Conservation (phyloP, 495 filamentous ascomycete genomes). For the Penicillium dipodomyicola region DNA sequence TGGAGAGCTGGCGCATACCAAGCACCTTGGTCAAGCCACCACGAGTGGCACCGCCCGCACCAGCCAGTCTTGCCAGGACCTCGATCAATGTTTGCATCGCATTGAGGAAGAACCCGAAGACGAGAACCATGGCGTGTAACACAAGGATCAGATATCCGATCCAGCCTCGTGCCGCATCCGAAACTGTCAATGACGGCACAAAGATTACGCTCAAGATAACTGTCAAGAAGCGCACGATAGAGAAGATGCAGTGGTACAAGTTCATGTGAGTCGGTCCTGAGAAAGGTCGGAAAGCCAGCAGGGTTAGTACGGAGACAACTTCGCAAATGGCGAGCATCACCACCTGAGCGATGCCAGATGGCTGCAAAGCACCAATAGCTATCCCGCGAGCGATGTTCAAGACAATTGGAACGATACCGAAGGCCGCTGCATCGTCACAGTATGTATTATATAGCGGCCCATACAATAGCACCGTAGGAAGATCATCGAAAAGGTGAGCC, state of each 20-base stretch:
- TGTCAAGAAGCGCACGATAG: slow-evolving; percentile 70
- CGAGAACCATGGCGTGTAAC: slow-evolving; percentile 79
- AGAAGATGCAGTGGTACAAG: slow-evolving; percentile 83
- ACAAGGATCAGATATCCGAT: slow-evolving; percentile 90
- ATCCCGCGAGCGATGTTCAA: slow-evolving; percentile 82
- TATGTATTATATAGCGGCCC: slow-evolving; percentile 98
- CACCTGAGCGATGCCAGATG: slow-evolving; percentile 87
- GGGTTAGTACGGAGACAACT: slow-evolving; percentile 81
- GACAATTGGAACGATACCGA: slow-evolving; percentile 80
- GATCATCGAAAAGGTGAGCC: slow-evolving; percentile 85
- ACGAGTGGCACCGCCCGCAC: slow-evolving; percentile 76
- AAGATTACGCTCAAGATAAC: slow-evolving; percentile 86
- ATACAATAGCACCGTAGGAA: slow-evolving; percentile 84
- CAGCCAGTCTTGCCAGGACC: slow-evolving; percentile 73
- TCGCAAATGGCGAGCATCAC: slow-evolving; percentile 92
- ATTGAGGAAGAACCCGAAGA: slow-evolving; percentile 93
- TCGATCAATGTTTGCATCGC: slow-evolving; percentile 87
- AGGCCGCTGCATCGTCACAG: slow-evolving; percentile 81
- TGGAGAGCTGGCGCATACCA: slow-evolving; percentile 87
- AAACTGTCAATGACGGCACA: slow-evolving; percentile 73
- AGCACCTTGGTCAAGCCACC: slow-evolving; percentile 90
- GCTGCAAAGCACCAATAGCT: slow-evolving; percentile 88
- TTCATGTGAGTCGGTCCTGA: slow-evolving; percentile 97
- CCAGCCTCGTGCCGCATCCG: slow-evolving; percentile 80
- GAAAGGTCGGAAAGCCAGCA: slow-evolving; percentile 88